Evolutionary conservation across 2,329 filamentous ascomycete genomes (phyloP).

Genomic region (Xylaria sp.): DNA sequence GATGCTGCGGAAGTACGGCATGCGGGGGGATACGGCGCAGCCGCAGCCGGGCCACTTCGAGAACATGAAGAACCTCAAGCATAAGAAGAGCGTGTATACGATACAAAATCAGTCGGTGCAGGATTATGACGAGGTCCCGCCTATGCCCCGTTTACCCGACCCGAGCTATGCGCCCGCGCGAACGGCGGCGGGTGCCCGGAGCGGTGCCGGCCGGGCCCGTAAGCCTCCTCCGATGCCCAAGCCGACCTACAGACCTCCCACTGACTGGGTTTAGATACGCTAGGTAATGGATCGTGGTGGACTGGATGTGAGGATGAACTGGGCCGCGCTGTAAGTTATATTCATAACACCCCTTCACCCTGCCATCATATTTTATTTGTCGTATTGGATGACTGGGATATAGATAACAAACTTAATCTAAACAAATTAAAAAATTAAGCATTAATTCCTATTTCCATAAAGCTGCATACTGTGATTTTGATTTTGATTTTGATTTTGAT

Average conservation of each 20-base stretch:
- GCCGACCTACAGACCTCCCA: not conserved
- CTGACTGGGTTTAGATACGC: not conserved
- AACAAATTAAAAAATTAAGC: too few species aligned
- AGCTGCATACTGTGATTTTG: not conserved
- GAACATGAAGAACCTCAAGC: conserved; percentile 37
- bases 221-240: not conserved
- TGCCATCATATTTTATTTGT: not conserved
- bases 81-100: conserved; percentile 41
- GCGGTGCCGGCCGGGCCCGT: not conserved
- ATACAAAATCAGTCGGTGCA: conserved; percentile 9
- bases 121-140: not conserved
- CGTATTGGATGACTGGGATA: not conserved
- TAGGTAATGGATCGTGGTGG: not conserved
- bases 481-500: not conserved
- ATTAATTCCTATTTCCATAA: too few species aligned
- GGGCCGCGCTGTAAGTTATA: not conserved
- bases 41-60: conserved; percentile 38
- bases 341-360: not conserved
- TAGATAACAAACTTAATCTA: not conserved
- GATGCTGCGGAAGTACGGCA: conserved; percentile 43
- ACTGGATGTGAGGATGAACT: not conserved
- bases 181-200: not conserved
- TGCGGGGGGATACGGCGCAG: conserved; percentile 13
- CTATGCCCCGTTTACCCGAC: not conserved
- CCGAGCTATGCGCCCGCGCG: not conserved